These are phyloP conservation scores for Kokia cookei DNA, from an alignment of 441 rosid genomes.

Conservation along the genomic window DNA sequence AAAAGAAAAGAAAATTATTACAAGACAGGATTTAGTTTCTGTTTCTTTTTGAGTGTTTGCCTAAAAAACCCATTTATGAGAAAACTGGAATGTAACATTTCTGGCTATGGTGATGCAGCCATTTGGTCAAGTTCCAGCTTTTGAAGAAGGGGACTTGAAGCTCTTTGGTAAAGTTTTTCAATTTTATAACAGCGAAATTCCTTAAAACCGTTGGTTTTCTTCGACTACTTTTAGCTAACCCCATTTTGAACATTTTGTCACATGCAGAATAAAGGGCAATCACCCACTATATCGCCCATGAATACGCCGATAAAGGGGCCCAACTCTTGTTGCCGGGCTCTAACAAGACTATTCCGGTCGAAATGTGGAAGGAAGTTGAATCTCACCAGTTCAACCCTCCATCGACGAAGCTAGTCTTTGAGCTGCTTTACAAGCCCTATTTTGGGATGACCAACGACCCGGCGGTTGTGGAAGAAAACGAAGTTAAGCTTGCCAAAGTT, in stretches of 20 bases:
- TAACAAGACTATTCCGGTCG: slow-evolving; percentile 21
- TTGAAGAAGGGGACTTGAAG: slow-evolving; percentile 53
- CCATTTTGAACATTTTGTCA: not conserved
- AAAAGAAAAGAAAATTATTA: too few species aligned
- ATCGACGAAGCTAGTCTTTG: slow-evolving; percentile 52
- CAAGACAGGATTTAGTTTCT: too few species aligned
- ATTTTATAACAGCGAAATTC: not conserved
- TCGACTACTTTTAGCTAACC: not conserved
- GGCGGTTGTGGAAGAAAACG: slow-evolving; percentile 42
- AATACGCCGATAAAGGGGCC: slow-evolving; percentile 41
- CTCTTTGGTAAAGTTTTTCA: slow-evolving; percentile 41
- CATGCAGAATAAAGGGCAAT: slow-evolving; percentile 70
- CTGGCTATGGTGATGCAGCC: slow-evolving; percentile 40
- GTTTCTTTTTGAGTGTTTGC: too few species aligned
- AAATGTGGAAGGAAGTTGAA: slow-evolving; percentile 62
- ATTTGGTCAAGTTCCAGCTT: slow-evolving; percentile 62
- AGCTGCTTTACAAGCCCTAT: slow-evolving; percentile 32
- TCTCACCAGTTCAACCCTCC: slow-evolving; percentile 49
- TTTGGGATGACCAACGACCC: slow-evolving; percentile 38
- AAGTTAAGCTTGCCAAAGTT: slow-evolving; percentile 43
- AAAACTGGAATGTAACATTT: not conserved
- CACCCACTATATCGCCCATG: slow-evolving; percentile 47
- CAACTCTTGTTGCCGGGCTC: slow-evolving; percentile 23
- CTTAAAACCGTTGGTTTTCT: not conserved
- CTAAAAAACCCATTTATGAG: not conserved